Evolutionary conservation across 495 filamentous ascomycete genomes (phyloP).

Genomic region (Podospora comata): DNA sequence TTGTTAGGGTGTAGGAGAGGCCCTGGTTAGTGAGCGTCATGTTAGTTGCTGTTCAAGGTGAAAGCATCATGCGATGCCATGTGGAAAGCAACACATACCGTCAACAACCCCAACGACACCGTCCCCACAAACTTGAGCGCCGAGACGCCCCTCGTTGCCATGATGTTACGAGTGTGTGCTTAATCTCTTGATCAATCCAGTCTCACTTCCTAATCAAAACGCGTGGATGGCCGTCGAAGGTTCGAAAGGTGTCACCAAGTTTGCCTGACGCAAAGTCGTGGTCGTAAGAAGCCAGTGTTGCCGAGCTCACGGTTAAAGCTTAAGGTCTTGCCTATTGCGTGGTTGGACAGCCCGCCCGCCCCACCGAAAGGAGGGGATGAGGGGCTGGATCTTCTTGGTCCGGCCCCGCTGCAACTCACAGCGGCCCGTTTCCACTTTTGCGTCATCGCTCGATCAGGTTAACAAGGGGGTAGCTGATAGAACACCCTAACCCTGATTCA

Average conservation of each 20-base stretch:
- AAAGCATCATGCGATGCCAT: slow-evolving; percentile 5
- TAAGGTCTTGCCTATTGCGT: not conserved
- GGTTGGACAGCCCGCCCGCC: not conserved
- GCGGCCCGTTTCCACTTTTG: not conserved
- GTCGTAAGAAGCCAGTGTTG: not conserved
- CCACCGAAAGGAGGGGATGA: not conserved
- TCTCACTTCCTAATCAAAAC: not conserved
- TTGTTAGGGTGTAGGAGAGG: slow-evolving; percentile 73
- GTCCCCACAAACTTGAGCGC: slow-evolving; percentile 87
- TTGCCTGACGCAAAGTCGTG: not conserved
- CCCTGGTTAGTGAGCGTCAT: slow-evolving; percentile 52
- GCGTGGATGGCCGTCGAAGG: not conserved
- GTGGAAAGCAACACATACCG: slow-evolving; percentile 53
- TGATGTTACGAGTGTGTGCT: slow-evolving; percentile 34
- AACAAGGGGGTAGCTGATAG: not conserved
- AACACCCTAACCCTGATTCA: not conserved
- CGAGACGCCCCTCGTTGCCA: slow-evolving; percentile 67
- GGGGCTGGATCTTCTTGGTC: not conserved
- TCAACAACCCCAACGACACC: slow-evolving; percentile 79
- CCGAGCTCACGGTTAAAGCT: slow-evolving; percentile 10
- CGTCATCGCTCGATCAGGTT: not conserved
- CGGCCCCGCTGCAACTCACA: not conserved
- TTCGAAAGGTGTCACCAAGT: not conserved
- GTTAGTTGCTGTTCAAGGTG: not conserved
- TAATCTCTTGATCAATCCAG: slow-evolving; percentile 15